phyloP scores from a whole-genome alignment of 306 rosid genomes.

The Corylus americana region DNA sequence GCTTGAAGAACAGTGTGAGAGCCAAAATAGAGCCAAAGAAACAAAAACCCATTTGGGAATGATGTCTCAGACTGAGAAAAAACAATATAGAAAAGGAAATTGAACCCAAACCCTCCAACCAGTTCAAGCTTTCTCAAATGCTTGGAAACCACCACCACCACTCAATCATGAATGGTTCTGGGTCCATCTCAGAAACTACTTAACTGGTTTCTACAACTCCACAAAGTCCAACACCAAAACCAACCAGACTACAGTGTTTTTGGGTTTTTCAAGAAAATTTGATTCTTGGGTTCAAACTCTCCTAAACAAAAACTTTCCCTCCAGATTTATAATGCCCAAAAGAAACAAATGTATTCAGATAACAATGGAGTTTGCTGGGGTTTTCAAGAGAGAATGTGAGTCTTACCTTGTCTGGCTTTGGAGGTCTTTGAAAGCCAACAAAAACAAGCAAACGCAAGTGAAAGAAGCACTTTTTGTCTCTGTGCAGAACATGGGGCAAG shows the following conservation, averaged over 20 bases:
- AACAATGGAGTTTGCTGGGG: constrained; percentile 17
- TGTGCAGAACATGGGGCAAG: constrained; percentile 33
- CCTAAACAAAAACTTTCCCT: constrained; percentile 17
- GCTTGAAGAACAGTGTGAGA: constrained; percentile 65
- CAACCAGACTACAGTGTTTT: neutral
- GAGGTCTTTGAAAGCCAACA: constrained; percentile 38
- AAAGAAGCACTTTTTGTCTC: constrained; percentile 47
- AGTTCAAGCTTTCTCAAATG: constrained; percentile 29
- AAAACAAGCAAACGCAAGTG: constrained; percentile 36
- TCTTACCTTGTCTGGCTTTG: constrained; percentile 44
- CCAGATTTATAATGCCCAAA: constrained; percentile 7
- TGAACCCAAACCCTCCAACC: constrained; percentile 34
- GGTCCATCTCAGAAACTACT: constrained; percentile 28
- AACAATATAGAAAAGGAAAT: constrained; percentile 10
- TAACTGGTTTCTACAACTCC: constrained; percentile 39
- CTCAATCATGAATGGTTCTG: constrained; percentile 34
- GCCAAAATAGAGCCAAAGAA: constrained; percentile 58
- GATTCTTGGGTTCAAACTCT: constrained; percentile 8
- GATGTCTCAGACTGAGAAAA: constrained; percentile 23
- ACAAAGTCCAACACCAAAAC: constrained; percentile 9
- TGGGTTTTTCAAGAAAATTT: neutral
- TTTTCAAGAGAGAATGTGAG: constrained; percentile 48
- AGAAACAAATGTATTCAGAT: constrained; percentile 19
- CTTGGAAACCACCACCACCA: constrained; percentile 33
- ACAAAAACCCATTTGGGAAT: constrained; percentile 63